Base-by-base conservation (phyloP, 1,139 yeast genomes). In the Ogataea hybrid region DNA sequence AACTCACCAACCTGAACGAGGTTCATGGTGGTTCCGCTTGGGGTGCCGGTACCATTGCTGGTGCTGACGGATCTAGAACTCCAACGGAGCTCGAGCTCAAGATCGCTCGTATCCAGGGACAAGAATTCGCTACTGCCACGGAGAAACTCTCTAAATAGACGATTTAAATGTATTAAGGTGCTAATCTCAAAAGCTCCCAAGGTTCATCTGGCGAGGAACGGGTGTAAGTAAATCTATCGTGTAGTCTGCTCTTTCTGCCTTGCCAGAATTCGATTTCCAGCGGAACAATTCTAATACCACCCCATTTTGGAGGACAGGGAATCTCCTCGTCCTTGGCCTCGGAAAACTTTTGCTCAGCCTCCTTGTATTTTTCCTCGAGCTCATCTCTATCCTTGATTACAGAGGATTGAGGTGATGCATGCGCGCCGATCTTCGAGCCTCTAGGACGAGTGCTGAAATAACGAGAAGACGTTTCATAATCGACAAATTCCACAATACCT, bases 241-340 rank as follows among this genome's bases (percentile, higher is more conserved):
- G 98, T 44, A 90, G 71, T 62, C 99, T 77, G 58, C 87, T 84
- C 47, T 78, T 74, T 49, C 98, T 79, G 14, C 98, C 98, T 67
- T 92, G 97, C 97, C 97, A 92, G 60, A 92, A 92, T 66, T 92
- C 98, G 53, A 92, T 77, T 59, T 88, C 96, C 42, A 86, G 68
- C 2, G 99, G 98, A 34, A 84, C 80, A 23, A 92, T 74, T 57
- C 96, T 73, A 41, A 92, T 64, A 1, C 98, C 98, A 38, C 98
- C 98, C 98, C 98, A 92, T 61, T 71, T 81, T 25, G 86, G 89
- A 15, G 98, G 98, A 54, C 96, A 85, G 22, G 95, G 94, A 41
- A 92, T 79, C 38, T 77, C 78, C 12, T 79, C 81, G 46, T 73
- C 79, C 17, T 49, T 47, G 6, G 48, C 30, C 37, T 73, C 81